Conservation (phyloP, 306 rosid species). For the Sesbania bispinosa region DNA sequence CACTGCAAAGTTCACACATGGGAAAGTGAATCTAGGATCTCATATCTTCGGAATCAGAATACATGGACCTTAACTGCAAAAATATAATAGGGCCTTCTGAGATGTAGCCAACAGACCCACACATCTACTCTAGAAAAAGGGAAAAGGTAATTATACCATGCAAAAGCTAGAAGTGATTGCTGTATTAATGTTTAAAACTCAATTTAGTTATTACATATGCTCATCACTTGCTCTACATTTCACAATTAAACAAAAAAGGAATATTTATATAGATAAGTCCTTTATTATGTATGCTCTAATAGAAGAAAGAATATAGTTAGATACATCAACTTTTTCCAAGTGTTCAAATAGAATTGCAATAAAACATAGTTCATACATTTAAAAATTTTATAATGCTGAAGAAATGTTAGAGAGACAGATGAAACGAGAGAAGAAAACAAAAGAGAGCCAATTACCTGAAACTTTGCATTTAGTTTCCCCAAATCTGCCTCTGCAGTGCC, state of each 20-base stretch:
- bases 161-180: neutral
- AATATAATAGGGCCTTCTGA: neutral
- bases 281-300: neutral
- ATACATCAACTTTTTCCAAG: neutral
- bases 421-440: neutral
- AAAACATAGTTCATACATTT: neutral
- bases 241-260: slow-evolving; percentile 9
- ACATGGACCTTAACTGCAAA: neutral
- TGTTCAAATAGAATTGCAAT: neutral
- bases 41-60: slow-evolving; percentile 9
- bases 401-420: neutral
- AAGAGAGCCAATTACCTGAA: slow-evolving; percentile 60
- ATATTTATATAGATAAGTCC: neutral
- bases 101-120: neutral
- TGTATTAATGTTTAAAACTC: neutral
- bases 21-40: slow-evolving; percentile 22
- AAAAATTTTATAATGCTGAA: neutral
- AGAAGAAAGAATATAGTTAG: slow-evolving; percentile 13
- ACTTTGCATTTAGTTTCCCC: slow-evolving; percentile 54
- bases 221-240: neutral
- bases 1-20: neutral
- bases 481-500: slow-evolving; percentile 56
- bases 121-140: neutral
- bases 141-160: neutral
- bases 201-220: slow-evolving; percentile 6